Percentiles rank a stretch among this genome's conserved stretches.
Evolutionary conservation across 257 asterid species (phyloP).

Genomic region (Gentiana straminea): DNA sequence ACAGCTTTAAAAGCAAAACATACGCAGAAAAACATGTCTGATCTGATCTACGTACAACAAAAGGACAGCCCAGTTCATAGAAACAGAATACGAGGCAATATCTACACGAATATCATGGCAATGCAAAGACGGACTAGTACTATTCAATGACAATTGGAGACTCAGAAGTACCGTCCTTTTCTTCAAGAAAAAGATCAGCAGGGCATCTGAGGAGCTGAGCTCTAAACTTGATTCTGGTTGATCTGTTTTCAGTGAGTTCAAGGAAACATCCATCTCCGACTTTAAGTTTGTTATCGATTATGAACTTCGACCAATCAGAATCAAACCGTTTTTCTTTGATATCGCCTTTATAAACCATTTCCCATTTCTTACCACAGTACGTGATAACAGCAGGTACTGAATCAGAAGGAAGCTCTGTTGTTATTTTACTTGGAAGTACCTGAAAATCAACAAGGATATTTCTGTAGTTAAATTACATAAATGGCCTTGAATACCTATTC

Average conservation of each 20-base stretch:
- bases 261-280: conserved; percentile 43
- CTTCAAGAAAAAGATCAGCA: conserved; percentile 10
- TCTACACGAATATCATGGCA: background rate
- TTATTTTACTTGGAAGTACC: conserved; percentile 9
- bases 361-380: conserved; percentile 31
- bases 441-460: background rate
- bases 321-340: conserved; percentile 5
- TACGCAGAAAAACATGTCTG: no score
- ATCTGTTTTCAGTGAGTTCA: conserved; percentile 26
- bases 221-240: conserved; percentile 9
- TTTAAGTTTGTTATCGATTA: conserved; percentile 25
- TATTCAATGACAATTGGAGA: conserved; percentile 5
- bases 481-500: no score
- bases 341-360: conserved; percentile 13
- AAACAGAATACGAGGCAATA: no score
- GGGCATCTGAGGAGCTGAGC: conserved; percentile 26
- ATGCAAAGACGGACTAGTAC: background rate
- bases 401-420: conserved; percentile 15
- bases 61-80: no score
- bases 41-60: no score
- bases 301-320: conserved; percentile 25
- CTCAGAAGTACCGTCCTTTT: conserved; percentile 1
- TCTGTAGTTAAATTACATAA: no score
- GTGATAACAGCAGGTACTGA: conserved; percentile 20
- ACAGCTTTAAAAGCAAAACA: no score